A percentile compares a stretch with the other conserved stretches of the same genome.
phyloP scores from a whole-genome alignment of 208 protist genomes.

The Wallacemonas rigidus region DNA sequence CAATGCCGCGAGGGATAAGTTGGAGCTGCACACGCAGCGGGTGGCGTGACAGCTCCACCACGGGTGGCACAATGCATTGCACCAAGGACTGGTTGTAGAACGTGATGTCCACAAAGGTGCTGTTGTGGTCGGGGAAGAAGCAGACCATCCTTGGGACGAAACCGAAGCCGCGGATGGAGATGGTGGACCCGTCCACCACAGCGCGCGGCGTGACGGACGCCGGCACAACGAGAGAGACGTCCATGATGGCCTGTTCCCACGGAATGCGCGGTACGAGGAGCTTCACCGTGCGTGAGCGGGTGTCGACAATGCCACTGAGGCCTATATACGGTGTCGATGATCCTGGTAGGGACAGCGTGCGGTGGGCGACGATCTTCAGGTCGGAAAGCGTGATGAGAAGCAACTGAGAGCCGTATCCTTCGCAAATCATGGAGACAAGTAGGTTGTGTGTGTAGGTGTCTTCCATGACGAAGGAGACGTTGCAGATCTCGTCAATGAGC shows the following conservation, averaged over 20 bases:
- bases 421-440: conserved; percentile 9
- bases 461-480: conserved; percentile 11
- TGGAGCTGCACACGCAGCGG: conserved; percentile 12
- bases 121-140: conserved; percentile 24
- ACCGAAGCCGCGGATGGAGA: conserved; percentile 26
- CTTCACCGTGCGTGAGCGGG: conserved; percentile 20
- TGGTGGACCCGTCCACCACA: conserved; percentile 18
- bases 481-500: conserved; percentile 15
- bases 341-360: neutral
- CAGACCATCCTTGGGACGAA: conserved; percentile 28
- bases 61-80: conserved; percentile 18
- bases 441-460: conserved; percentile 16
- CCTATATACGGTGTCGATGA: neutral
- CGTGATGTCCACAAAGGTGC: conserved; percentile 9
- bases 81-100: conserved; percentile 7
- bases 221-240: conserved; percentile 21
- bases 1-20: neutral
- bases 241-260: conserved; percentile 11
- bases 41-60: neutral
- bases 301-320: conserved; percentile 12
- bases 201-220: conserved; percentile 4
- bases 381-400: neutral
- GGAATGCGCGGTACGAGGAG: conserved; percentile 14
- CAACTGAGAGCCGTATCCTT: conserved; percentile 10
- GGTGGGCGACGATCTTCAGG: conserved; percentile 2